Percentiles rank a stretch among this genome's conserved stretches.
These are phyloP conservation scores for Pyrus communis DNA, from an alignment of 306 rosid genomes.

Conservation along the genomic window DNA sequence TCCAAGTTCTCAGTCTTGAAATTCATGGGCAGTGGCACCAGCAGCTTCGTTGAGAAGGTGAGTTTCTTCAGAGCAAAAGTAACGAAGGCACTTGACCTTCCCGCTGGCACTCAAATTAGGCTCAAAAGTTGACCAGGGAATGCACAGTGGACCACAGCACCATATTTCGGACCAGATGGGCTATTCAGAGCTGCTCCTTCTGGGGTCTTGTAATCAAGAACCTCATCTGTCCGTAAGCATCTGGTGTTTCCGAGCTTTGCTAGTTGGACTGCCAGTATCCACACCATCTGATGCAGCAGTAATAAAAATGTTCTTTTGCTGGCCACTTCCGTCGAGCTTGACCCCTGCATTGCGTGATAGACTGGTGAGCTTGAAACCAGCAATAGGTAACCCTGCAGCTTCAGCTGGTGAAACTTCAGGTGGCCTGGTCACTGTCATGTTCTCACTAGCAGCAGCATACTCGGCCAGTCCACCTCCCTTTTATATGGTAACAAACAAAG, in stretches of 20 bases:
- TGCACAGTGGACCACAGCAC: slow-evolving; percentile 44
- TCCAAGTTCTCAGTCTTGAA: slow-evolving; percentile 34
- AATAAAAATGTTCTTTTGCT: slow-evolving; percentile 37
- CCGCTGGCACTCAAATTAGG: slow-evolving; percentile 40
- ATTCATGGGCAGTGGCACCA: slow-evolving; percentile 28
- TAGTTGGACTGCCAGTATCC: slow-evolving; percentile 62
- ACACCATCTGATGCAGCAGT: slow-evolving; percentile 84
- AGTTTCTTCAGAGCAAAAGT: slow-evolving; percentile 45
- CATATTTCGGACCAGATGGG: slow-evolving; percentile 62
- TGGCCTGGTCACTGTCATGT: no score
- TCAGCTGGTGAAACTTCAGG: background rate
- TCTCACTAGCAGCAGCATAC: slow-evolving; percentile 8
- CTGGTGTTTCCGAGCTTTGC: slow-evolving; percentile 73
- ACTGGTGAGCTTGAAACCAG: slow-evolving; percentile 52
- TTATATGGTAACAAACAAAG: background rate
- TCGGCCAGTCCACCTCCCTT: slow-evolving; percentile 67
- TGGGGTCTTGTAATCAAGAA: slow-evolving; percentile 62
- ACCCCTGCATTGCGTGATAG: slow-evolving; percentile 42
- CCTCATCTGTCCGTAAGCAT: slow-evolving; percentile 65
- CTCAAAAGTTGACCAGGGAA: slow-evolving; percentile 58
- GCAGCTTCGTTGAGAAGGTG: slow-evolving; percentile 55
- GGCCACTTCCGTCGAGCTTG: slow-evolving; percentile 41
- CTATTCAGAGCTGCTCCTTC: slow-evolving; percentile 53
- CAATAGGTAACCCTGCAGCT: slow-evolving; percentile 41
- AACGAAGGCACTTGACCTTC: slow-evolving; percentile 24